Evolutionary conservation across 2,329 filamentous ascomycete genomes (phyloP), one percentile per base, ranked within the genome.

Genomic region (Fusarium sp.): DNA sequence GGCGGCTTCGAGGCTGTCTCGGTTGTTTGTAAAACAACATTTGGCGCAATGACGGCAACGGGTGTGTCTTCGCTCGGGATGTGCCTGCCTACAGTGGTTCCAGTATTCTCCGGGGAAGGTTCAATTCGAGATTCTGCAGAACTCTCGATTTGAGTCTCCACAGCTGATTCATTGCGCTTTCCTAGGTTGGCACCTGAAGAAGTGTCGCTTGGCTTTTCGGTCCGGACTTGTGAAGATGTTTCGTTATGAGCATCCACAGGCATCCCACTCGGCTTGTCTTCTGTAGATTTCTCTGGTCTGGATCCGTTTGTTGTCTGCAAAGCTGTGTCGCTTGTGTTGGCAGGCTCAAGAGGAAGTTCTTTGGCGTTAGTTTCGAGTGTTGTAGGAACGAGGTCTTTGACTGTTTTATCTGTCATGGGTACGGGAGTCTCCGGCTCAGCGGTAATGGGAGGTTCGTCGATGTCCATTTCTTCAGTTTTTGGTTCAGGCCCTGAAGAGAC

Each of bases 381-480:
- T 26, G 62, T 60, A 14, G 42, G 19, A 19, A 21, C 21, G 8
- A 34, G 19, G 23, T 64, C 67, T 23, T 49, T 46, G 18, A 26
- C 16, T 18, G 49, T 19, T 26, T 57, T 42, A 42, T 71, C 60
- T n/a, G 62, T 44, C 4, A 42, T 44, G 4, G 62, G 56, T 6
- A 61, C n/a, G 23, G 51, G 45, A 13, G 28, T 46, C 13, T 71
- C 68, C 5, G 65, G 60, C 14, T 51, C 48, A 23, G 14, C 50
- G 12, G 61, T 57, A 18, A 49, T 28, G 16, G 51, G 53, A 25
- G 69, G 66, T 21, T 71, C 66, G 46, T 83, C 81, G 10, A 79
- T 74, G 12, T 84, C 82, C 78, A 82, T 80, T 45, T 83, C 79
- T 58, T 83, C 82, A 2, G 78, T 73, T 63, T 82, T 82, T 4